These are phyloP conservation scores for Neospermospora avenae DNA, from an alignment of 2,329 filamentous ascomycete species.

Conservation along the genomic window DNA sequence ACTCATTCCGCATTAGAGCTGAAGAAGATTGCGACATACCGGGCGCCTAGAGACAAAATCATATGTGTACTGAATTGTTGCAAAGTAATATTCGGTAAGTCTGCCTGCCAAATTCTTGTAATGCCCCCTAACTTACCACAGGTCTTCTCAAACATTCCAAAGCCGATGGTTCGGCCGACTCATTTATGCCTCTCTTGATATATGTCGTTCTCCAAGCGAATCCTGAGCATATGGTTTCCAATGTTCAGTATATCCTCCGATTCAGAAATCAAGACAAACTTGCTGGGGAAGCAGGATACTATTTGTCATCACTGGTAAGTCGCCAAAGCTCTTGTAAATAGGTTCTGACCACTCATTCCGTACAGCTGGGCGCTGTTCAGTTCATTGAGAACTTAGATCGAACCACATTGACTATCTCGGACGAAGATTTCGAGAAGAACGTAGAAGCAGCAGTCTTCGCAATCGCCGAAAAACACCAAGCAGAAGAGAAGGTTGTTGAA, in stretches of 20 bases:
- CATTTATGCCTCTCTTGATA: conserved; percentile 91
- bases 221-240: conserved; percentile 92
- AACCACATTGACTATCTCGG: conserved; percentile 86
- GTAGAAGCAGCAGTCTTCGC: conserved; percentile 96
- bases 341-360: conserved; percentile 8
- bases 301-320: conserved; percentile 83
- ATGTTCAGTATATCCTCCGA: conserved; percentile 95
- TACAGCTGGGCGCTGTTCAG: conserved; percentile 83
- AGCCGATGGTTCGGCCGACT: conserved; percentile 91
- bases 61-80: conserved; percentile 98
- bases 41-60: conserved; percentile 96
- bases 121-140: conserved; percentile 38
- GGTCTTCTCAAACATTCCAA: conserved; percentile 88
- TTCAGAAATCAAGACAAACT: conserved; percentile 98
- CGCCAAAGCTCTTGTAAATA: not conserved
- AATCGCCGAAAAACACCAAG: conserved; percentile 85
- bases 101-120: not conserved
- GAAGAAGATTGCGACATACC: conserved; percentile 92
- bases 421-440: conserved; percentile 92
- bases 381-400: conserved; percentile 97
- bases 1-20: conserved; percentile 60
- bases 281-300: conserved; percentile 96
- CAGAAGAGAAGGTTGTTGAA: conserved; percentile 45
- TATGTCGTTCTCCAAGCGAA: conserved; percentile 94
- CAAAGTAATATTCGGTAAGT: conserved; percentile 93